Evolutionary conservation across 2,329 filamentous ascomycete species (phyloP).

Genomic region (Pseudocercospora fuligena): DNA sequence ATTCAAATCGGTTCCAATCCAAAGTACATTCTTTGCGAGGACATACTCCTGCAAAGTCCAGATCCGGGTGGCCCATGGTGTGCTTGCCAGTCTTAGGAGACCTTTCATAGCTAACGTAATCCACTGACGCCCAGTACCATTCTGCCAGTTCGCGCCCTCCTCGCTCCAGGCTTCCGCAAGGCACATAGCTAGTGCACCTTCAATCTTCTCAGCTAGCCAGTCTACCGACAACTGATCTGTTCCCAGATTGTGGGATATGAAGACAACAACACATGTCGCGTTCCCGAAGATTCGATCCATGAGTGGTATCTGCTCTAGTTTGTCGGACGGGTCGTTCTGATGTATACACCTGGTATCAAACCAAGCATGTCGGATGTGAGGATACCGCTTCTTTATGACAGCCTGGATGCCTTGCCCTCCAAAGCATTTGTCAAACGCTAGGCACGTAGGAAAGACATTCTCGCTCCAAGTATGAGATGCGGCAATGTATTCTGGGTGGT

Average conservation of each 20-base stretch:
- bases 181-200: slow-evolving; percentile 14
- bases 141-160: slow-evolving; percentile 9
- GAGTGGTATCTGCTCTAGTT: slow-evolving; percentile 9
- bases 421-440: background rate
- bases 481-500: slow-evolving; percentile 3
- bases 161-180: slow-evolving; percentile 8
- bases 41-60: slow-evolving; percentile 17
- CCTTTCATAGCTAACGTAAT: background rate
- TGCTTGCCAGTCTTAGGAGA: slow-evolving; percentile 3
- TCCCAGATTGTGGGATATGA: background rate
- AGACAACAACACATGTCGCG: slow-evolving; percentile 8
- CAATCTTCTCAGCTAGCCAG: background rate
- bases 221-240: background rate
- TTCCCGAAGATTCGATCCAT: slow-evolving; percentile 9
- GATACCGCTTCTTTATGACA: background rate
- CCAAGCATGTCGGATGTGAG: slow-evolving; percentile 5
- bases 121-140: slow-evolving; percentile 7
- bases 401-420: background rate
- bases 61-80: background rate
- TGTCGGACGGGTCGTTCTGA: background rate
- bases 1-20: slow-evolving; percentile 2
- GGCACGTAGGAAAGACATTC: background rate
- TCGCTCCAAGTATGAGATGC: slow-evolving; percentile 11
- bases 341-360: slow-evolving; percentile 12
- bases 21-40: background rate